A percentile compares a stretch with the other conserved stretches of the same genome.
phyloP scores from a whole-genome alignment of 176 grass and related monocot species.

The Eleusine coracana region DNA sequence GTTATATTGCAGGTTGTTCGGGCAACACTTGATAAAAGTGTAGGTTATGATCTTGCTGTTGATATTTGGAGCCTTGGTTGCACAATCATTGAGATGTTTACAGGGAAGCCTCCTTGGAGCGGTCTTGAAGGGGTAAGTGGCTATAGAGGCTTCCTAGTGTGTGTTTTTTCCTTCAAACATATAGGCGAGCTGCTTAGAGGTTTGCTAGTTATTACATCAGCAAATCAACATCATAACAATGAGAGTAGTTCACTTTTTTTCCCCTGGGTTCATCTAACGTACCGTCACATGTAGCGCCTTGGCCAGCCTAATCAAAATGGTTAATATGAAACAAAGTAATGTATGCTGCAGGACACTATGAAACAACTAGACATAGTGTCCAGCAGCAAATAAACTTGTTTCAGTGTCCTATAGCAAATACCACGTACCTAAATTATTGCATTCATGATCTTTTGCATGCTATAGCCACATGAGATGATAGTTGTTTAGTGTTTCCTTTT shows the following conservation, averaged over 20 bases:
- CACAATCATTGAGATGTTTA: slow-evolving; percentile 95
- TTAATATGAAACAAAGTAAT: slow-evolving; percentile 25
- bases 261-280: slow-evolving; percentile 9
- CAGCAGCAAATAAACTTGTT: no score
- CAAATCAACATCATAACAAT: slow-evolving; percentile 5
- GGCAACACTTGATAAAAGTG: slow-evolving; percentile 76
- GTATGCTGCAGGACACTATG: no score
- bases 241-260: slow-evolving; percentile 1
- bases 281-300: not conserved
- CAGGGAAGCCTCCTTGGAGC: slow-evolving; percentile 85
- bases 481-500: not conserved
- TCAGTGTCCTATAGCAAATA: no score
- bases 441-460: not conserved
- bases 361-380: no score
- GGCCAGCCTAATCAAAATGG: slow-evolving; percentile 20
- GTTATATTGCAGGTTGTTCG: slow-evolving; percentile 73
- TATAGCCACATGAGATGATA: not conserved
- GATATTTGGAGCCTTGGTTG: slow-evolving; percentile 95
- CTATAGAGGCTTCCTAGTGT: slow-evolving; percentile 26
- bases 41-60: slow-evolving; percentile 80
- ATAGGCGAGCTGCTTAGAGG: not conserved
- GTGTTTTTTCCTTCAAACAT: not conserved
- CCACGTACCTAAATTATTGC: not conserved
- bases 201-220: not conserved
- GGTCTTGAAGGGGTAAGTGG: slow-evolving; percentile 90